Percentiles rank a stretch among this genome's conserved stretches.
These are phyloP conservation scores for Globisporangium lucens DNA, from an alignment of 352 stramenopile genomes.

Conservation along the genomic window DNA sequence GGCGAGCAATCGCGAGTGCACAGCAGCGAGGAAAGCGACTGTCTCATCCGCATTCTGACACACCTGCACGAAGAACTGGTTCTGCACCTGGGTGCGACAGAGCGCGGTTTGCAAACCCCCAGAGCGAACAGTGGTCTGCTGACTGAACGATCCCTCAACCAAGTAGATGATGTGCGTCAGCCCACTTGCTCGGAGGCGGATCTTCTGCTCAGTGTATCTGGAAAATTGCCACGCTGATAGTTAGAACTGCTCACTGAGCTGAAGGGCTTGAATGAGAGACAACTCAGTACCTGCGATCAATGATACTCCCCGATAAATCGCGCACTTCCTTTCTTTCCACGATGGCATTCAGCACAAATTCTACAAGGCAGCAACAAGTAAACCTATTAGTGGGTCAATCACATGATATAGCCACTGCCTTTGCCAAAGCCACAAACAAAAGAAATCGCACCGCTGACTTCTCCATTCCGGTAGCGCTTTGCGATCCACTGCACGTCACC, in stretches of 20 bases:
- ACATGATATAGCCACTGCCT: not conserved
- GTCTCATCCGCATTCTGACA: slow-evolving; percentile 77
- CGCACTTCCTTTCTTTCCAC: slow-evolving; percentile 81
- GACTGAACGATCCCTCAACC: slow-evolving; percentile 72
- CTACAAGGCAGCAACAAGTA: slow-evolving; percentile 9
- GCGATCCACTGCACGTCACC: slow-evolving; percentile 82
- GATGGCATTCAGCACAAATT: slow-evolving; percentile 83
- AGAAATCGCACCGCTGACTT: slow-evolving; percentile 10
- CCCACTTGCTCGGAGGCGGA: slow-evolving; percentile 53
- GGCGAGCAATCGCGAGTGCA: slow-evolving; percentile 60
- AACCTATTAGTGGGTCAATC: not conserved
- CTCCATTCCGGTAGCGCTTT: slow-evolving; percentile 37
- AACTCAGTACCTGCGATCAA: slow-evolving; percentile 34
- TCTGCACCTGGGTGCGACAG: slow-evolving; percentile 74
- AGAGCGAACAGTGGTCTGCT: slow-evolving; percentile 64
- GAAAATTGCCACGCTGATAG: too few species aligned
- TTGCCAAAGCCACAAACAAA: not conserved
- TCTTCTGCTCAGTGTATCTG: slow-evolving; percentile 79
- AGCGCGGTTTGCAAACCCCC: slow-evolving; percentile 67
- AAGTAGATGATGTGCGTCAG: slow-evolving; percentile 83
- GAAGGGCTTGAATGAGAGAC: not conserved
- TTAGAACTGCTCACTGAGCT: not conserved
- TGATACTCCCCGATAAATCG: slow-evolving; percentile 80
- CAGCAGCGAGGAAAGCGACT: slow-evolving; percentile 60
- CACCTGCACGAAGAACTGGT: slow-evolving; percentile 83